Base-by-base conservation (phyloP, 768 basidiomycete genomes). In the Termitomyces sp. region DNA sequence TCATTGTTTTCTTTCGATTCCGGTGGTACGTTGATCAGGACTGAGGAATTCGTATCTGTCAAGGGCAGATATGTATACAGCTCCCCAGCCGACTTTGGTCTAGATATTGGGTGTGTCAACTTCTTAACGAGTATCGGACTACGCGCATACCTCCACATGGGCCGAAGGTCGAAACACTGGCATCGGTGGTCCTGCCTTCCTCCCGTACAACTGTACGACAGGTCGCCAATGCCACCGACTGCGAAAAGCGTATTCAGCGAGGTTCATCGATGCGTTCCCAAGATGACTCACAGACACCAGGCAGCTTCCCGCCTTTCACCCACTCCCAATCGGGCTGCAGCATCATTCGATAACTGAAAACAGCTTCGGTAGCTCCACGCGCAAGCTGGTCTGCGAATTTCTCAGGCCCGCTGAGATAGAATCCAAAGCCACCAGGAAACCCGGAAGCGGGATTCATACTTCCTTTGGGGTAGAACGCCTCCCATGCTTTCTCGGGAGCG, bases 301-400 rank as follows among this genome's bases (percentile, higher is more conserved):
- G 88, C 16, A 90, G 73, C 65, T 92, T 92, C 1, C 89, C 89
- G 30, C 89, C 89, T 63, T 84, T 85, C n/a, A 73, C 76, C 79
- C 83, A 90, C 38, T 82, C 78, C 79, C 85, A 90, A 1, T 75
- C 84, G 0, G 73, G 66, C 57, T 84, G 70, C 49, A 90, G 79
- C 79, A 84, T 83, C 67, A 88, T 77, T 2, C 83, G 79, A 65
- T 90, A 92, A 58, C 83, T 79, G 65, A 88, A 74, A 0, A 84
- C 61, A 2, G 81, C 83, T 58, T 91, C 85, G 18, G 68, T 76
- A 14, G 82, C 82, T 0, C 70, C 72, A 13, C 59, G 64, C 18
- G 68, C 66, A 48, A 85, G 64, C 3, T 56, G 61, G 2, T 69
- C 63, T 0, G 69, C 57, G 57, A 85, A 84, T 16, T 67, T 63